A percentile compares a stretch with the other conserved stretches of the same genome.
phyloP scores from a whole-genome alignment of 176 grass and related monocot species.

The Areca catechu region DNA sequence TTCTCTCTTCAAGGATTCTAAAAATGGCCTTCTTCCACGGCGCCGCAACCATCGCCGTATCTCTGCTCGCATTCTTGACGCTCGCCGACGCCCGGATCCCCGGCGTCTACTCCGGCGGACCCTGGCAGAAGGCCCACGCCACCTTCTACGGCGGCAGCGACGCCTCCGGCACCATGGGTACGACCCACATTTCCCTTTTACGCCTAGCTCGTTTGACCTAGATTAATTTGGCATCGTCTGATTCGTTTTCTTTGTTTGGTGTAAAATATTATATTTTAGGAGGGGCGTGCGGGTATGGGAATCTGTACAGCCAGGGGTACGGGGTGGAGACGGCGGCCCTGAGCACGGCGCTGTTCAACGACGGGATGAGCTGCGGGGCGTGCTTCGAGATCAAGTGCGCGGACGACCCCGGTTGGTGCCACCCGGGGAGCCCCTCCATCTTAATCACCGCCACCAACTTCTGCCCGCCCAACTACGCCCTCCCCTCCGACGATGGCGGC shows the following conservation, averaged over 20 bases:
- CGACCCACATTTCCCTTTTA: background rate
- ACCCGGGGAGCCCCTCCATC: conserved; percentile 22
- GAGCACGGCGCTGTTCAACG: conserved; percentile 38
- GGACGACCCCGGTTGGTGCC: conserved; percentile 18
- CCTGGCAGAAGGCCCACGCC: background rate
- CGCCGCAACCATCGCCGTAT: background rate
- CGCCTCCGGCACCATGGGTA: conserved; percentile 8
- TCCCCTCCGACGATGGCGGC: conserved; percentile 27
- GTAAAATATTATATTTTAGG: background rate
- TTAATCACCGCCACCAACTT: conserved; percentile 34
- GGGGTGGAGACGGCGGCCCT: conserved; percentile 33
- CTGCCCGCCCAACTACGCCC: conserved; percentile 29
- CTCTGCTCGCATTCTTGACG: background rate
- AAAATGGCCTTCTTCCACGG: background rate
- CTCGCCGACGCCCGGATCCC: conserved; percentile 1
- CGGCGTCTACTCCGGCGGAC: background rate
- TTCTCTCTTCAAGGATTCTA: background rate
- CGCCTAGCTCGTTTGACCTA: background rate
- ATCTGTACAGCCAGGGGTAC: conserved; percentile 39
- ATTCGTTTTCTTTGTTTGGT: background rate
- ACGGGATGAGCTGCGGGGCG: conserved; percentile 21
- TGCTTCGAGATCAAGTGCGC: conserved; percentile 37
- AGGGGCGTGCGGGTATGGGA: conserved; percentile 36
- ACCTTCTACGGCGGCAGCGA: conserved; percentile 6
- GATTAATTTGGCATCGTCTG: background rate